Evolutionary conservation across 2,329 filamentous ascomycete species (phyloP).

Genomic region (Colletotrichum paranaense): DNA sequence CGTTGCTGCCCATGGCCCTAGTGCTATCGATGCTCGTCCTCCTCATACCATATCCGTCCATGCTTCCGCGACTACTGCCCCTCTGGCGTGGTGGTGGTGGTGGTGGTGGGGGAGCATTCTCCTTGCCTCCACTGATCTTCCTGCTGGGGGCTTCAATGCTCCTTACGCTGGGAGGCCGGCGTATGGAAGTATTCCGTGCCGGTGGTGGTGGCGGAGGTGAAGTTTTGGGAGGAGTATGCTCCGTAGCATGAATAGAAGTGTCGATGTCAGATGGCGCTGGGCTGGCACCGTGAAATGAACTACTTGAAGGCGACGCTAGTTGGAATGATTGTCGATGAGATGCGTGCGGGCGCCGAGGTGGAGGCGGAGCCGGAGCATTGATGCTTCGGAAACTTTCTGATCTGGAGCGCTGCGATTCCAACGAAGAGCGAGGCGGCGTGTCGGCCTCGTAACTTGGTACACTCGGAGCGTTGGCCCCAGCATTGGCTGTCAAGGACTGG

Average conservation of each 20-base stretch:
- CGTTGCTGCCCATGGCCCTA: slow-evolving; percentile 40
- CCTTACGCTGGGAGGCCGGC: slow-evolving; percentile 56
- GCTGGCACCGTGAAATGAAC: slow-evolving; percentile 17
- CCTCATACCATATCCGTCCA: slow-evolving; percentile 46
- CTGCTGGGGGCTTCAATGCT: slow-evolving; percentile 50
- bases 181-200: slow-evolving; percentile 54
- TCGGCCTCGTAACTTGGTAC: slow-evolving; percentile 47
- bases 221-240: slow-evolving; percentile 30
- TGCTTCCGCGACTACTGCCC: slow-evolving; percentile 58
- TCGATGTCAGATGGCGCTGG: slow-evolving; percentile 17
- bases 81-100: slow-evolving; percentile 60
- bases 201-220: slow-evolving; percentile 59
- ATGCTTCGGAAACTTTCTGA: slow-evolving; percentile 57
- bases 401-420: slow-evolving; percentile 61
- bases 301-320: slow-evolving; percentile 13
- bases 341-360: slow-evolving; percentile 61
- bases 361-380: slow-evolving; percentile 63
- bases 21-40: slow-evolving; percentile 47
- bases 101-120: slow-evolving; percentile 58
- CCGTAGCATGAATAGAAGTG: background rate
- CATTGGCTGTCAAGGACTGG: slow-evolving; percentile 41
- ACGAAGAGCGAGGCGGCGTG: slow-evolving; percentile 57
- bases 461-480: slow-evolving; percentile 36
- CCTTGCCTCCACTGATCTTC: slow-evolving; percentile 21
- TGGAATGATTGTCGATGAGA: slow-evolving; percentile 43